These are phyloP conservation scores for Sequoia sempervirens DNA, from an alignment of 75 land plant species.

Conservation along the genomic window DNA sequence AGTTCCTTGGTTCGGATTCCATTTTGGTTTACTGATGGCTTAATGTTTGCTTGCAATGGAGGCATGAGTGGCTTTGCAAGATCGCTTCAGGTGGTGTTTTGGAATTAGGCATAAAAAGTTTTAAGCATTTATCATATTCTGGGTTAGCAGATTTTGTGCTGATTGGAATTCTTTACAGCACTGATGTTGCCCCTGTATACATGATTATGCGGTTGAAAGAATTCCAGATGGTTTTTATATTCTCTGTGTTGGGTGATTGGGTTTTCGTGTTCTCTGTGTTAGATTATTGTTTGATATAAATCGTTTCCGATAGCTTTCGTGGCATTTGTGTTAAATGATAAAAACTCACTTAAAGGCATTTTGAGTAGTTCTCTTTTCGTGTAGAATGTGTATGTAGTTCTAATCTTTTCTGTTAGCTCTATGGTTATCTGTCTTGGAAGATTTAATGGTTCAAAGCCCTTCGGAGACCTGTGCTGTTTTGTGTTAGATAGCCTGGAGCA, in stretches of 20 bases:
- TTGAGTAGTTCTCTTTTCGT: neutral
- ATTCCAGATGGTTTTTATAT: neutral
- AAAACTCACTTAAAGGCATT: neutral
- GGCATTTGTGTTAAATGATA: neutral
- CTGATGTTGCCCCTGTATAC: neutral
- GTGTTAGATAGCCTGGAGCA: neutral
- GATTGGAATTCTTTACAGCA: neutral
- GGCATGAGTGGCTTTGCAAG: neutral
- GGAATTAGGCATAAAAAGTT: neutral
- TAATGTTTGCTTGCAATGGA: neutral
- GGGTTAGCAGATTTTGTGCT: neutral
- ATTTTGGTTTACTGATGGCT: neutral
- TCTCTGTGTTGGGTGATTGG: neutral
- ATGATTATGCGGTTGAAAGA: neutral
- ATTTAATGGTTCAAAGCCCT: neutral
- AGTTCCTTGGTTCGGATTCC: constrained; percentile 6
- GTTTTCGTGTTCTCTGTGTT: neutral
- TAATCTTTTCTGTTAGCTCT: neutral
- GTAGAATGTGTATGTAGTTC: neutral
- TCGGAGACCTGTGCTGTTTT: neutral
- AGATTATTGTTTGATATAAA: neutral
- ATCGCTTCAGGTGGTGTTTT: neutral
- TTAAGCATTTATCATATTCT: neutral
- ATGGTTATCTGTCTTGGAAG: neutral
- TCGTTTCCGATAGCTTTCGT: neutral